Evolutionary conservation across 805 yeast species (phyloP), one percentile per base, ranked within the genome.

Genomic region (Phaffomyces antillensis): DNA sequence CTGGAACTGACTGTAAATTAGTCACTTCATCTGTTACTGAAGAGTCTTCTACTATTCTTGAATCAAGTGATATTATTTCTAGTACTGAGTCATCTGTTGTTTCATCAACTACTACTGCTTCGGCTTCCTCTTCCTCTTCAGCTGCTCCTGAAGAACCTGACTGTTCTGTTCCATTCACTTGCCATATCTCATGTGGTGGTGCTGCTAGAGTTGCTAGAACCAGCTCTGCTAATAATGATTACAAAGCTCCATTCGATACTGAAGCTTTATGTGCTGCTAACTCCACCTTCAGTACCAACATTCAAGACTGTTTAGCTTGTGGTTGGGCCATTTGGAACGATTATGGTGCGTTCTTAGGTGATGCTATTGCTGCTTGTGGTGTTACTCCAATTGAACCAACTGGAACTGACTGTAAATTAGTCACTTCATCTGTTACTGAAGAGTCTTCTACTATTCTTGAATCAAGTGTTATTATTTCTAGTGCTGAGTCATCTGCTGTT

Each of bases 311-410:
- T 55, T 46, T 64, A 25, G 63, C 60, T 37, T 64, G 68, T 54
- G 68, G 68, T 40, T 64, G 67, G 68, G 61, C 66, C 50, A 44
- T 64, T 30, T 64, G 62, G 62, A 26, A 51, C 9, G 56, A 62
- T 47, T 64, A 64, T 46, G 56, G 56, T 15, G 15, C 43, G 0
- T 58, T 41, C 34, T 24, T 53, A 48, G 55, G 39, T 37, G 37
- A 7, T 8, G 44, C 56, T 5, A 43, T 53, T 11, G 55, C 61
- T 7, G 48, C 59, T 36, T 45, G 48, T 39, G 35, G 25, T 2
- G 16, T 20, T 36, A 18, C 36, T 15, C 25, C 42, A 48, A 47
- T 59, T 26, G 44, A 51, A 8, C 64, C 65, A 48, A 59, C 34
- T 38, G 34, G 13, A 24, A 38, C n/a, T 18, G 24, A 38, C 23